Evolutionary conservation across 169 alveolate genomes (phyloP).

Genomic region (Plasmodium relictum): DNA sequence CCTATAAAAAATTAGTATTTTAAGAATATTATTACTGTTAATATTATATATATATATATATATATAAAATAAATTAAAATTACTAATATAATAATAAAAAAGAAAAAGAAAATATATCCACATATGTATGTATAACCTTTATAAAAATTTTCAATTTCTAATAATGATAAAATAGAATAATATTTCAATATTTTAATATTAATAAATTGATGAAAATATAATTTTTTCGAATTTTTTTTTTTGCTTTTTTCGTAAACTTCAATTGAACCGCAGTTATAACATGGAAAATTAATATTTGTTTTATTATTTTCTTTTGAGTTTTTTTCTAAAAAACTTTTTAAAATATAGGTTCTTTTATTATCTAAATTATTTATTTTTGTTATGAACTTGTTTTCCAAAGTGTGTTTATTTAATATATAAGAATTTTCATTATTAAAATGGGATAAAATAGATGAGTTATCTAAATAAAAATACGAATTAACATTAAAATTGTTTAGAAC

Average conservation of each 20-base stretch:
- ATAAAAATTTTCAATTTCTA: conserved; percentile 44
- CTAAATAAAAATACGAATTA: conserved; percentile 26
- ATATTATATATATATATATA: too few relatives aligned
- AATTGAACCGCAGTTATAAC: conserved; percentile 25
- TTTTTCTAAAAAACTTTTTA: conserved; percentile 43
- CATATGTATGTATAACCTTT: conserved; percentile 20
- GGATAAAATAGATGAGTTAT: conserved; percentile 28
- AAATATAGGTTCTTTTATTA: conserved; percentile 16
- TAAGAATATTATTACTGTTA: too few relatives aligned
- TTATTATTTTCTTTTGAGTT: conserved; percentile 27
- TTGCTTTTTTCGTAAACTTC: conserved; percentile 45
- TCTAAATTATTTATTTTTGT: conserved; percentile 28
- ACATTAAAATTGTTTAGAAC: conserved; percentile 44
- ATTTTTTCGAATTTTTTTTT: conserved; percentile 12
- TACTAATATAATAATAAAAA: too few relatives aligned
- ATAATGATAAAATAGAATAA: conserved; percentile 28
- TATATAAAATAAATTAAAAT: not conserved
- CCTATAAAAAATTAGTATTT: conserved; percentile 1
- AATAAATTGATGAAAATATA: conserved; percentile 40
- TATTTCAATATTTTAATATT: conserved; percentile 33
- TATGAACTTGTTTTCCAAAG: conserved; percentile 9
- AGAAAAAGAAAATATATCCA: not conserved
- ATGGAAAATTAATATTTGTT: conserved; percentile 36
- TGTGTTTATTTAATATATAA: conserved; percentile 3
- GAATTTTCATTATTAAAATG: conserved; percentile 28